Conservation (phyloP, 345 rosid genomes). For the Syzygium grande region DNA sequence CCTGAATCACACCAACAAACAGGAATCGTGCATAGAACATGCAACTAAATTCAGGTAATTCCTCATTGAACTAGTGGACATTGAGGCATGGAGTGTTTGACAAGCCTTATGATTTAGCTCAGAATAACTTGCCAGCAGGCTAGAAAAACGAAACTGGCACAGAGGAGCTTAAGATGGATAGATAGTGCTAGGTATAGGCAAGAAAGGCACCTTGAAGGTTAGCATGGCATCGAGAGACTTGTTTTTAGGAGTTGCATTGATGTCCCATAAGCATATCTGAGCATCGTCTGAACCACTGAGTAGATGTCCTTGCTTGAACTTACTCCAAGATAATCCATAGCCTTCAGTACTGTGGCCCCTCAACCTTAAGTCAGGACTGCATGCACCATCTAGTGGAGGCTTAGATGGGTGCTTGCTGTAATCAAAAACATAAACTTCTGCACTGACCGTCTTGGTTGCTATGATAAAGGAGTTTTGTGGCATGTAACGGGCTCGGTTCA, state of each 20-base stretch:
- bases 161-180: background rate
- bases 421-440: conserved; percentile 92
- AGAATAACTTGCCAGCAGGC: background rate
- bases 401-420: conserved; percentile 91
- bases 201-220: conserved; percentile 58
- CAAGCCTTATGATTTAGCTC: background rate
- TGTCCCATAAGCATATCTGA: conserved; percentile 97
- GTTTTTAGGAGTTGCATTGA: conserved; percentile 69
- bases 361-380: conserved; percentile 82
- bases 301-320: conserved; percentile 83
- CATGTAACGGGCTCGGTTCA: conserved; percentile 97
- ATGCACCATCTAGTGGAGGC: conserved; percentile 87
- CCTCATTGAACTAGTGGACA: background rate
- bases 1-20: conserved; percentile 23
- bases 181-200: background rate
- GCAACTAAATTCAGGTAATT: background rate
- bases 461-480: conserved; percentile 87
- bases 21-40: background rate
- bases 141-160: background rate
- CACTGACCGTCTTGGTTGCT: conserved; percentile 94
- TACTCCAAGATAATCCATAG: conserved; percentile 96
- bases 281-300: conserved; percentile 99
- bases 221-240: conserved; percentile 79
- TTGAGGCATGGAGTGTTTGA: background rate
- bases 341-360: conserved; percentile 97